phyloP scores from a whole-genome alignment of 176 grass and related monocot species.

The Paspalum notatum region DNA sequence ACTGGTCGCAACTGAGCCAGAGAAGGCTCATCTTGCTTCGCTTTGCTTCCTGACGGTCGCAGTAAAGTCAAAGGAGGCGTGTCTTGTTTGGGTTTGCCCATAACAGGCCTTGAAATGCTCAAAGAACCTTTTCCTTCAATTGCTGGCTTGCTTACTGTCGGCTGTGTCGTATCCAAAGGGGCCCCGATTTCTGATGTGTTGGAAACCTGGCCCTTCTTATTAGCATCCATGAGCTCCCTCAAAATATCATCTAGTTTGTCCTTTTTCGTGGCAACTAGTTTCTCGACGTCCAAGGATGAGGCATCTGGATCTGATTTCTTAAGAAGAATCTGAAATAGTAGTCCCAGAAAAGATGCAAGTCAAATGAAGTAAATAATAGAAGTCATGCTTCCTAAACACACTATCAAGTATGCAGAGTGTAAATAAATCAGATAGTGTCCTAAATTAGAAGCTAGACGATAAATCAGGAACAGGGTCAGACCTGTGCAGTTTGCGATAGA shows the following conservation, averaged over 20 bases:
- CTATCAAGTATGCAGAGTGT: not conserved
- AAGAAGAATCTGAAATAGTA: constrained; percentile 69
- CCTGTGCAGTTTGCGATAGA: not conserved
- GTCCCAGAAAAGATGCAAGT: not conserved
- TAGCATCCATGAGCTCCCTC: constrained; percentile 55
- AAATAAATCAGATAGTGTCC: not conserved
- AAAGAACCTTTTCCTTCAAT: constrained; percentile 20
- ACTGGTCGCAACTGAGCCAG: constrained; percentile 30
- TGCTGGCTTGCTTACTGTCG: constrained; percentile 12
- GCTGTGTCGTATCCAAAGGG: constrained; percentile 3
- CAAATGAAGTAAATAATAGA: not conserved
- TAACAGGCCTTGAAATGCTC: constrained; percentile 38
- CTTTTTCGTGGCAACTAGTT: constrained; percentile 61
- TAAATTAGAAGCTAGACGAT: not conserved
- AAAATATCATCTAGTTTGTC: constrained; percentile 74
- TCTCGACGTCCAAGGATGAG: constrained; percentile 81
- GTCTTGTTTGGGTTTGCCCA: constrained; percentile 33
- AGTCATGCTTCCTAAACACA: not conserved
- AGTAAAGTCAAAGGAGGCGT: constrained; percentile 41
- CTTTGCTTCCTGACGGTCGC: constrained; percentile 44
- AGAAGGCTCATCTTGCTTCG: constrained; percentile 35
- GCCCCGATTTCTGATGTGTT: constrained; percentile 25
- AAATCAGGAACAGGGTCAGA: not conserved
- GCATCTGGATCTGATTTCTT: constrained; percentile 77
- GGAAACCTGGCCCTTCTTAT: constrained; percentile 39